A percentile compares a stretch with the other conserved stretches of the same genome.
Conservation (phyloP, 805 yeast genomes). For the Yarrowia osloensis region DNA sequence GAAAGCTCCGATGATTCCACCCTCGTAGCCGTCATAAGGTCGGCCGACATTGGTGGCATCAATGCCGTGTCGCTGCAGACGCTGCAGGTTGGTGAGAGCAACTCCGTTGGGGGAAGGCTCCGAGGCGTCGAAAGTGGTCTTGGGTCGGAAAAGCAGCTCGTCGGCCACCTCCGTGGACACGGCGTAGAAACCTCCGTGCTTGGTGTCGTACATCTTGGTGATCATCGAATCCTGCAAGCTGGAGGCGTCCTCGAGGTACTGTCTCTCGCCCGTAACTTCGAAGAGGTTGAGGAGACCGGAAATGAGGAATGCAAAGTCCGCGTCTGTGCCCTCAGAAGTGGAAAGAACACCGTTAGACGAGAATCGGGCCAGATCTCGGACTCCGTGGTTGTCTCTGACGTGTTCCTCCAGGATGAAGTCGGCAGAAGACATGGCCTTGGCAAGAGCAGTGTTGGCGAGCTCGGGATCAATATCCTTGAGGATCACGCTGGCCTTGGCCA, state of each 20-base stretch:
- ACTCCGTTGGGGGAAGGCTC: constrained; percentile 46
- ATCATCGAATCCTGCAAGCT: constrained; percentile 42
- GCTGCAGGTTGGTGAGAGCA: constrained; percentile 40
- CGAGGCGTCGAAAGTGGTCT: constrained; percentile 43
- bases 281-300: constrained; percentile 44
- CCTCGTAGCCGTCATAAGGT: constrained; percentile 22
- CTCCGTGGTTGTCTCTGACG: constrained; percentile 35
- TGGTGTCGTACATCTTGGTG: constrained; percentile 41
- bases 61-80: constrained; percentile 34
- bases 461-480: constrained; percentile 33
- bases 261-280: constrained; percentile 40
- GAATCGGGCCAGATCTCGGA: constrained; percentile 36
- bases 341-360: constrained; percentile 30
- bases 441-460: constrained; percentile 34
- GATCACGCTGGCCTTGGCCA: constrained; percentile 41
- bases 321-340: constrained; percentile 39
- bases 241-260: constrained; percentile 41
- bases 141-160: constrained; percentile 43
- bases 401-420: constrained; percentile 34
- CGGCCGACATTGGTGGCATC: constrained; percentile 30
- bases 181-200: constrained; percentile 42
- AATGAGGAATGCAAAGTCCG: constrained; percentile 45
- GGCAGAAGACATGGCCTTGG: constrained; percentile 39
- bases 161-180: constrained; percentile 33
- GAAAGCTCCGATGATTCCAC: constrained; percentile 31